Conservation (phyloP, 2,329 filamentous ascomycete genomes). For the Blastomyces parvus region DNA sequence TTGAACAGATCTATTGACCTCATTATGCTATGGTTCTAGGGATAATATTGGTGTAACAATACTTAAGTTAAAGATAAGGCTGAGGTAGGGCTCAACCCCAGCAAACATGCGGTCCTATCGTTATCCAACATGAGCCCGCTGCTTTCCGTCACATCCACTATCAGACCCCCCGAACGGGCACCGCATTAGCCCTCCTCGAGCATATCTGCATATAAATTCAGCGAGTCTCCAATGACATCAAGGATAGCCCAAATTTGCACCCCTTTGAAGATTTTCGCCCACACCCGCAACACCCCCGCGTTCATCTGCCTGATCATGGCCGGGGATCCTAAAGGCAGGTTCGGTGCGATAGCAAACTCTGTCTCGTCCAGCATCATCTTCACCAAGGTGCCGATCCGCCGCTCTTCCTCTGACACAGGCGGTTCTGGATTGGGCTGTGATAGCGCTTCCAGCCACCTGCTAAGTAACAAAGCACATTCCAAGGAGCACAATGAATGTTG, state of each 20-base stretch:
- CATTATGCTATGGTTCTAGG: neutral
- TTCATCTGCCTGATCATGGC: slow-evolving; percentile 29
- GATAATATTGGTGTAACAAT: neutral
- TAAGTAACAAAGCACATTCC: slow-evolving; percentile 33
- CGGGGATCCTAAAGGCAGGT: slow-evolving; percentile 18
- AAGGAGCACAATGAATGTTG: slow-evolving; percentile 33
- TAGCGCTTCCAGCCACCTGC: slow-evolving; percentile 32
- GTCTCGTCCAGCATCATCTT: slow-evolving; percentile 33
- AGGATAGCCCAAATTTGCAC: slow-evolving; percentile 37
- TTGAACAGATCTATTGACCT: neutral
- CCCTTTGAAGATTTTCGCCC: slow-evolving; percentile 36
- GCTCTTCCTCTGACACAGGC: slow-evolving; percentile 31
- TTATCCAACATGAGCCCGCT: neutral
- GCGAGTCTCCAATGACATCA: slow-evolving; percentile 32
- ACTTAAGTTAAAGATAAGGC: neutral
- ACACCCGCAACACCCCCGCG: slow-evolving; percentile 34
- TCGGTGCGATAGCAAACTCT: neutral
- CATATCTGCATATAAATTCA: slow-evolving; percentile 35
- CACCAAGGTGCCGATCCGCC: slow-evolving; percentile 29
- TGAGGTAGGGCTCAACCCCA: neutral
- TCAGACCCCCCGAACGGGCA: neutral
- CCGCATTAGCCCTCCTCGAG: slow-evolving; percentile 20
- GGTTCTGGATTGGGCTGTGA: slow-evolving; percentile 25
- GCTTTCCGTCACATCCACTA: neutral
- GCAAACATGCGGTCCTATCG: neutral